These are phyloP conservation scores for Ustilago vetiveriae DNA, from an alignment of 1,284 basidiomycete species.

Conservation along the genomic window DNA sequence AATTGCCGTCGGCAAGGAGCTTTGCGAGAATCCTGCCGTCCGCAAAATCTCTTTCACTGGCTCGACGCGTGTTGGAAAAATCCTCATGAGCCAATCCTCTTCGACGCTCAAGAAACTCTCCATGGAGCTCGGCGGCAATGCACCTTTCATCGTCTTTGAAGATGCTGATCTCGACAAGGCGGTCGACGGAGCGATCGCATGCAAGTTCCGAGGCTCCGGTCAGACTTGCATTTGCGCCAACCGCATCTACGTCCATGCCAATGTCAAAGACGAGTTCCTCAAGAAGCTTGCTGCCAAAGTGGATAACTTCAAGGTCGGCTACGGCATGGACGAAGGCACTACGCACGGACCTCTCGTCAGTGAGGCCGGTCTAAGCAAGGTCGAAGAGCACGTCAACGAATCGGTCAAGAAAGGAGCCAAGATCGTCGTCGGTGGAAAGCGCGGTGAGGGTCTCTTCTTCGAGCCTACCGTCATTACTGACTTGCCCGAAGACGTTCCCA, in stretches of 20 bases:
- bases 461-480: constrained; percentile 88
- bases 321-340: constrained; percentile 78
- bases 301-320: constrained; percentile 87
- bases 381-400: constrained; percentile 84
- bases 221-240: constrained; percentile 81
- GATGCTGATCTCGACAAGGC: constrained; percentile 94
- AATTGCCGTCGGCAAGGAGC: constrained; percentile 77
- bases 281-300: constrained; percentile 83
- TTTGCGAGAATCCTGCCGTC: constrained; percentile 72
- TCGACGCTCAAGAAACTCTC: constrained; percentile 87
- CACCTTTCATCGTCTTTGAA: constrained; percentile 95
- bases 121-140: constrained; percentile 75
- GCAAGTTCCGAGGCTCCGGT: constrained; percentile 91
- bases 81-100: constrained; percentile 83
- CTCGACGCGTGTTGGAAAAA: constrained; percentile 88
- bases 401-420: constrained; percentile 84
- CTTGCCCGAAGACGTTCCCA: constrained; percentile 75
- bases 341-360: constrained; percentile 97
- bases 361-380: constrained; percentile 84
- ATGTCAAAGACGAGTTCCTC: constrained; percentile 82
- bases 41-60: constrained; percentile 94
- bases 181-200: constrained; percentile 83
- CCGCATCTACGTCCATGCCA: constrained; percentile 73
- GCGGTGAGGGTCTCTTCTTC: constrained; percentile 76
- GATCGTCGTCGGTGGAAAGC: constrained; percentile 85